phyloP scores from a whole-genome alignment of 768 basidiomycete genomes.

The Tulasnella sp. region DNA sequence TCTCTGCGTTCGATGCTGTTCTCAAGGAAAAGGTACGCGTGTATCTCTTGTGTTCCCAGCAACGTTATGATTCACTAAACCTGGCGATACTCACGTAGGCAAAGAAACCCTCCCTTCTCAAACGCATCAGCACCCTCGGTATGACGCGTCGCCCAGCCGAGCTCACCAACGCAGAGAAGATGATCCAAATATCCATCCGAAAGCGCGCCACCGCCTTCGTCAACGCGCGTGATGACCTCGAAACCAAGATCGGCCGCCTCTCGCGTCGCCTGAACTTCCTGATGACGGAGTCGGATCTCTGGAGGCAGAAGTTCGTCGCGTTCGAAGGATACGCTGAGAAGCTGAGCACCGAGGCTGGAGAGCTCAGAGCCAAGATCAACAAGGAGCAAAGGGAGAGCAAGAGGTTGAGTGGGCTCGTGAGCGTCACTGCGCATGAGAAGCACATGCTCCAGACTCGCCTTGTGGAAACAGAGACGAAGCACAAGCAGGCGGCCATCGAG shows the following conservation, averaged over 20 bases:
- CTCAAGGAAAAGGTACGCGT: conserved; percentile 64
- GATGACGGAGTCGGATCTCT: conserved; percentile 82
- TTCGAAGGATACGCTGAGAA: conserved; percentile 93
- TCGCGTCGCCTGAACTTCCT: conserved; percentile 79
- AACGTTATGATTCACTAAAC: not conserved
- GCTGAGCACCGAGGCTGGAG: conserved; percentile 73
- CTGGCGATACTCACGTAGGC: conserved; percentile 40
- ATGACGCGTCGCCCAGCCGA: conserved; percentile 56
- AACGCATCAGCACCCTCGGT: conserved; percentile 71
- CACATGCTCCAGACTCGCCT: conserved; percentile 65
- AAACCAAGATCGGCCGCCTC: conserved; percentile 84
- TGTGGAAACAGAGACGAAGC: conserved; percentile 67
- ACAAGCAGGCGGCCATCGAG: conserved; percentile 69
- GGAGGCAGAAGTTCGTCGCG: conserved; percentile 88
- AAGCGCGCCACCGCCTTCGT: conserved; percentile 92
- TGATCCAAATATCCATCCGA: conserved; percentile 78
- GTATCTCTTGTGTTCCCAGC: not conserved
- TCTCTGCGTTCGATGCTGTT: conserved; percentile 81
- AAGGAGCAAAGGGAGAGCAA: conserved; percentile 77
- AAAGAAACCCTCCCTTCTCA: conserved; percentile 81
- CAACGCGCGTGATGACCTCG: conserved; percentile 84
- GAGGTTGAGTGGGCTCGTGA: conserved; percentile 64
- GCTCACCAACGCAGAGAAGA: conserved; percentile 69
- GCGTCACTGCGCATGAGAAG: conserved; percentile 68
- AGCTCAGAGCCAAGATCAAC: conserved; percentile 77